phyloP scores from a whole-genome alignment of 306 rosid genomes.

The Begonia peltatifolia region DNA sequence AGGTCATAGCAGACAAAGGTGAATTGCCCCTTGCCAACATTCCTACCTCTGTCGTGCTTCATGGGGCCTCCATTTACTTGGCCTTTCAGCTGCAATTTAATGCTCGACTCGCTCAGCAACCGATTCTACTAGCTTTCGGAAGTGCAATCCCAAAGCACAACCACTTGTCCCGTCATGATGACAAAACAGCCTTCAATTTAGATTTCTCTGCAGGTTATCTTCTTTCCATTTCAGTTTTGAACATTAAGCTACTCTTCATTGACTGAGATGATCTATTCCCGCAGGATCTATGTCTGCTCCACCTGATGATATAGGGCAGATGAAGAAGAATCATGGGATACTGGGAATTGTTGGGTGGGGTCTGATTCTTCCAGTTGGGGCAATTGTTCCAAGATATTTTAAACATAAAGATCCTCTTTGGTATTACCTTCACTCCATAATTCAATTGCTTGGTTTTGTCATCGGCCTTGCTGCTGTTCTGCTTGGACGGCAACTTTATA shows the following conservation, averaged over 20 bases:
- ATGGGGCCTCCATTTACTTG: constrained; percentile 75
- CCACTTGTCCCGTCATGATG: constrained; percentile 49
- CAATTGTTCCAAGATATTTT: constrained; percentile 82
- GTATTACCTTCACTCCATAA: constrained; percentile 76
- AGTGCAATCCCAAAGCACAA: constrained; percentile 39
- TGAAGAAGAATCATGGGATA: constrained; percentile 82
- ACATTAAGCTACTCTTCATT: not conserved
- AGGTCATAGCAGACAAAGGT: constrained; percentile 68
- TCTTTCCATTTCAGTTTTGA: not conserved
- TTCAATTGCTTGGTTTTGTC: constrained; percentile 72
- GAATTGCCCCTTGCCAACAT: constrained; percentile 79
- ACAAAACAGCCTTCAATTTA: constrained; percentile 40
- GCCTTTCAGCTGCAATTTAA: constrained; percentile 74
- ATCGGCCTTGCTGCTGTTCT: constrained; percentile 70
- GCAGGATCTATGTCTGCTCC: constrained; percentile 34
- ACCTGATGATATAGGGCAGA: constrained; percentile 31
- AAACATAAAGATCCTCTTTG: constrained; percentile 86
- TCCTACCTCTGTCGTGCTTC: constrained; percentile 72
- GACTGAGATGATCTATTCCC: constrained; percentile 4
- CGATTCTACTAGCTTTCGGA: constrained; percentile 68
- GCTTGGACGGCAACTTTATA: constrained; percentile 71
- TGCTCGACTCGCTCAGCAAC: constrained; percentile 44
- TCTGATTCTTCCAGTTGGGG: constrained; percentile 75
- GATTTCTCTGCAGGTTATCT: constrained; percentile 73
- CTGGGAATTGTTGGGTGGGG: constrained; percentile 87